Evolutionary conservation across 805 yeast species (phyloP), one percentile per base, ranked within the genome.

Genomic region (Candida coquimbonensis): DNA sequence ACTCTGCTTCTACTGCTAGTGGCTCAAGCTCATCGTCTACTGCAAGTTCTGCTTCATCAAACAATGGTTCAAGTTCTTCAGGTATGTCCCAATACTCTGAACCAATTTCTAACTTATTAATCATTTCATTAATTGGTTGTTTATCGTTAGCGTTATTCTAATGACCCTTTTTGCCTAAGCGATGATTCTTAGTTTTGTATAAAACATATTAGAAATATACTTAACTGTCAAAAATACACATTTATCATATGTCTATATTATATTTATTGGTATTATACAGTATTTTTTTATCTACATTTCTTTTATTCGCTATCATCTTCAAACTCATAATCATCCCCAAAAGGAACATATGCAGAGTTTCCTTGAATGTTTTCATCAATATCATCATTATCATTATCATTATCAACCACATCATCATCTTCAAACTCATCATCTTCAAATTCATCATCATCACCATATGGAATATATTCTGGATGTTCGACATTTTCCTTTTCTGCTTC

Each of bases 51-150:
- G 19, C 12, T 8, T 33, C 36, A 33, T 6, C 34, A 4, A 33
- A 33, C 16, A 17, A n/a, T 35, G 37, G 21, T 9, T 11, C 17
- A 9, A 17, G 7, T 11, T 35, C 37, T 8, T 17, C 9, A 34
- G 37, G 26, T 34, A 31, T 16, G 14, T 36, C 32, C 17, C 36
- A 31, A 27, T 43, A 34, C 31, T 8, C 38, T 12, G 45, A 40
- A 19, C 47, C 47, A 16, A 5, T 44, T 5, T 44, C 50, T 4
- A 44, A 40, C 29, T 16, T 44, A 24, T 44, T 47, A 3, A 12
- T 44, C 11, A 36, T 26, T 9, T 31, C 35, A 25, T 16, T 41
- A 19, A 31, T 47, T 21, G 32, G 38, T 21, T 13, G 37, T 4
- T 26, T 47, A 16, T 25, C 40, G 3, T 9, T 33, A 3, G 13